These are phyloP conservation scores for Oemleria cerasiformis DNA, from an alignment of 306 rosid species.

Conservation along the genomic window DNA sequence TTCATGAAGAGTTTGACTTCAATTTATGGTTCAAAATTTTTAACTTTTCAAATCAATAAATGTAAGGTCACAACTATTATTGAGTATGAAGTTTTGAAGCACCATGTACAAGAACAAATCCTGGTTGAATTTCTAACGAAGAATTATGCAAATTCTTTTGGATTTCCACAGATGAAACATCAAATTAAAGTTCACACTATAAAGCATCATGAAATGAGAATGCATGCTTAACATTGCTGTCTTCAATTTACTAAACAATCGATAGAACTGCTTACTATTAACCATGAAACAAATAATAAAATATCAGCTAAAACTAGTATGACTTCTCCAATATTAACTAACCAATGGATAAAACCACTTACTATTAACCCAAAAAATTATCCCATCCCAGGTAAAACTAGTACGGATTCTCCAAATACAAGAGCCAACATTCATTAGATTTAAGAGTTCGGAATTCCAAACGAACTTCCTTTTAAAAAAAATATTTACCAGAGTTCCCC, in stretches of 20 bases:
- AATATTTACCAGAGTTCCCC: constrained; percentile 48
- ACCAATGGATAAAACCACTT: neutral
- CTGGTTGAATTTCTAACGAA: neutral
- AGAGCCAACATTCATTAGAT: neutral
- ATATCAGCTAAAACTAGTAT: neutral
- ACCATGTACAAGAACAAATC: neutral
- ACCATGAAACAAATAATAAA: neutral
- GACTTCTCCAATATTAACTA: neutral
- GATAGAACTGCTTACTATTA: neutral
- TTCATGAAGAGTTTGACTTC: neutral
- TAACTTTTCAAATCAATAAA: neutral
- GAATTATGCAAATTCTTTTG: neutral
- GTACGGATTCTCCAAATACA: neutral
- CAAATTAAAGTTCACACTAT: neutral
- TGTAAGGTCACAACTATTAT: neutral
- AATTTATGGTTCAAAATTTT: too few species aligned
- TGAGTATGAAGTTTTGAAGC: neutral
- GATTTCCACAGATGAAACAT: constrained; percentile 16
- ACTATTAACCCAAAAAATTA: neutral
- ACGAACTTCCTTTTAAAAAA: neutral
- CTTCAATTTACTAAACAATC: neutral
- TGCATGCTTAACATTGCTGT: neutral
- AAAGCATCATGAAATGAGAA: neutral
- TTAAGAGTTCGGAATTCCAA: neutral
- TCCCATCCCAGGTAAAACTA: neutral